These are phyloP conservation scores for Globisporangium mamillatum DNA, from an alignment of 352 stramenopile species.

Conservation along the genomic window DNA sequence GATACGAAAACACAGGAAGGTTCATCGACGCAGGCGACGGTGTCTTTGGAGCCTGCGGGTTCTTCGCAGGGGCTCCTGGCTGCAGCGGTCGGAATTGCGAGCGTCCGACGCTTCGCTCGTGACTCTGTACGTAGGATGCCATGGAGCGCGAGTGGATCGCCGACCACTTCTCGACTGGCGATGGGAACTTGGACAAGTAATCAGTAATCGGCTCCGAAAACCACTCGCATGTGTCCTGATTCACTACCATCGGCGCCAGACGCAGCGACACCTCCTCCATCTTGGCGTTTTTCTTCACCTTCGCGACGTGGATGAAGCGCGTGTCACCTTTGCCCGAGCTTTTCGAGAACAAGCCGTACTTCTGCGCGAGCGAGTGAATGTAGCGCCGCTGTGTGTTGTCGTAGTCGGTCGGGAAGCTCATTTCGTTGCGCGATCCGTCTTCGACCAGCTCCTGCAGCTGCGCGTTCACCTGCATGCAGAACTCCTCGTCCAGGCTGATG, in stretches of 20 bases:
- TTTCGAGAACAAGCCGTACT: constrained; percentile 82
- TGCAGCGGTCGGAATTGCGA: constrained; percentile 45
- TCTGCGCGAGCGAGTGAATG: constrained; percentile 78
- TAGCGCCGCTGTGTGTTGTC: constrained; percentile 80
- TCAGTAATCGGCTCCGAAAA: constrained; percentile 38
- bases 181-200: constrained; percentile 31
- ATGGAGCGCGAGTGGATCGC: constrained; percentile 14
- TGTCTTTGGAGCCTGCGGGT: background rate
- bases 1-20: constrained; percentile 61
- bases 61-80: background rate
- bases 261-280: constrained; percentile 72
- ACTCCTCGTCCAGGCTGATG: constrained; percentile 63
- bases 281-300: constrained; percentile 80
- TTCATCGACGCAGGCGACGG: constrained; percentile 22
- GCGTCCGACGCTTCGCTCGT: constrained; percentile 17
- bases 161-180: constrained; percentile 2
- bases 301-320: constrained; percentile 77
- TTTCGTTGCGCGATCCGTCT: constrained; percentile 44
- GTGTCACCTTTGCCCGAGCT: constrained; percentile 62
- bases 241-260: constrained; percentile 33
- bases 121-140: constrained; percentile 15
- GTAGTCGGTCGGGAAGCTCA: constrained; percentile 65
- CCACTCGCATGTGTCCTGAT: constrained; percentile 30
- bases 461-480: constrained; percentile 64
- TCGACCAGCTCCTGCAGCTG: constrained; percentile 66